These are phyloP conservation scores for Neotropicomus parvogracilis DNA, from an alignment of 1,284 basidiomycete genomes.

Conservation along the genomic window DNA sequence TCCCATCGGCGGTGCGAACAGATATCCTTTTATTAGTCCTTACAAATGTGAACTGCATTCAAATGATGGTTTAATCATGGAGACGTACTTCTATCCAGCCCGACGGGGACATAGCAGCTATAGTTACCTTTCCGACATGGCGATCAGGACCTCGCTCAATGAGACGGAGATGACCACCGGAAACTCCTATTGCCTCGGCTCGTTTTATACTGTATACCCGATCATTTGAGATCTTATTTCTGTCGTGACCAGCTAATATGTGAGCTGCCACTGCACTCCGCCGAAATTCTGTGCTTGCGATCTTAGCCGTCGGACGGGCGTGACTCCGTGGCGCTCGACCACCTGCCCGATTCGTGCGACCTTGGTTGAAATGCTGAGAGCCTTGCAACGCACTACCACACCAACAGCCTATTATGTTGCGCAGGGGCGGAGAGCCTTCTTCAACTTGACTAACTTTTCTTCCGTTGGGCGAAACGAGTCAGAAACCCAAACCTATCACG, in stretches of 20 bases:
- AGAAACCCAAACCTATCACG: slow-evolving; percentile 48
- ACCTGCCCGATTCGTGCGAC: not conserved
- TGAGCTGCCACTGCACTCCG: too few species aligned
- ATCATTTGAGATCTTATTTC: slow-evolving; percentile 1
- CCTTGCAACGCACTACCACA: slow-evolving; percentile 14
- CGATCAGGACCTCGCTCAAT: slow-evolving; percentile 1
- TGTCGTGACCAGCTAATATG: not conserved
- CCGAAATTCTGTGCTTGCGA: too few species aligned
- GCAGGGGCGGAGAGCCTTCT: slow-evolving; percentile 29
- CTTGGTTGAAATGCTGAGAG: slow-evolving; percentile 19
- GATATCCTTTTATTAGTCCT: slow-evolving; percentile 8
- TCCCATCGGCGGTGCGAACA: slow-evolving; percentile 8
- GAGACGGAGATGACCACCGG: slow-evolving; percentile 21
- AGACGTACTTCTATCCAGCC: not conserved
- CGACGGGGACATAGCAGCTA: too few species aligned
- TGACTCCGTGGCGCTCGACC: too few species aligned
- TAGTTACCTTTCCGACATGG: too few species aligned
- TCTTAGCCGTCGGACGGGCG: too few species aligned
- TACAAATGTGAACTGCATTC: slow-evolving; percentile 15
- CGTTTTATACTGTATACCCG: not conserved
- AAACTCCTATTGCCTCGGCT: slow-evolving; percentile 8
- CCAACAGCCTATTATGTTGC: not conserved
- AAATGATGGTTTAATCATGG: slow-evolving; percentile 10
- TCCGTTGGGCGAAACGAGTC: slow-evolving; percentile 33
- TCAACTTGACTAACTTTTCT: slow-evolving; percentile 40